Base-by-base conservation (phyloP, 2,329 filamentous ascomycete genomes). In the Polytolypa hystricis region DNA sequence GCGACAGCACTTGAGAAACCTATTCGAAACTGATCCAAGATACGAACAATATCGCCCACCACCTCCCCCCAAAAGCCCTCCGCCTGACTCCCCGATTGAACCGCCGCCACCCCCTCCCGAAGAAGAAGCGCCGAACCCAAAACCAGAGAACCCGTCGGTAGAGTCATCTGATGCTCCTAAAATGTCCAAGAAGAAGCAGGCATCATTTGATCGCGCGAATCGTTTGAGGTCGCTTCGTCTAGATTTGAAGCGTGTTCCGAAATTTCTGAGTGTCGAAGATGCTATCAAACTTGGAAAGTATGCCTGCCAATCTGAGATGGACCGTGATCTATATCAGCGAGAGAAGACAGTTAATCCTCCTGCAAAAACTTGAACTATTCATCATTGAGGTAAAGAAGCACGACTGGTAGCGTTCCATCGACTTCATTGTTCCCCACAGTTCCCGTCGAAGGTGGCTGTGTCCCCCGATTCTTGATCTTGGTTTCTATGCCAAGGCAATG, bases 1-100 rank as follows among this genome's bases (percentile, higher is more conserved):
- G 56, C 74, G 86, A 35, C 63, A 71, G 9, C 79, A 71, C 45
- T 62, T 87, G 6, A 62, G 64, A 35, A 60, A 65, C 23, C 55
- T 81, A 2, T 71, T 73, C 38, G 59, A 64, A 39, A 60, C 56
- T 3, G 47, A 61, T 21, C 42, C 49, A 18, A 49, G 55, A 41
- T 64, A 61, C 32, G 54, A 51, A 17, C 49, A 45, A 11, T 51
- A 56, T 31, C 38, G 39, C 35, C 53, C 53, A 14, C 52, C 52
- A 6, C 48, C 51, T 8, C 49, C 47, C 8, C 45, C 54, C 9
- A 37, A 37, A 21, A 42, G 30, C 11, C 37, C 37, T 9, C 37
- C 41, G 4, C 44, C 44, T 27, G 41, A 44, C 14, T 38, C 38
- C 15, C 42, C 44, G 9, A 28, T 25, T 19, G 7, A 40, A 23